Base-by-base conservation (phyloP, 805 yeast species). In the Yueomyces sinensis region DNA sequence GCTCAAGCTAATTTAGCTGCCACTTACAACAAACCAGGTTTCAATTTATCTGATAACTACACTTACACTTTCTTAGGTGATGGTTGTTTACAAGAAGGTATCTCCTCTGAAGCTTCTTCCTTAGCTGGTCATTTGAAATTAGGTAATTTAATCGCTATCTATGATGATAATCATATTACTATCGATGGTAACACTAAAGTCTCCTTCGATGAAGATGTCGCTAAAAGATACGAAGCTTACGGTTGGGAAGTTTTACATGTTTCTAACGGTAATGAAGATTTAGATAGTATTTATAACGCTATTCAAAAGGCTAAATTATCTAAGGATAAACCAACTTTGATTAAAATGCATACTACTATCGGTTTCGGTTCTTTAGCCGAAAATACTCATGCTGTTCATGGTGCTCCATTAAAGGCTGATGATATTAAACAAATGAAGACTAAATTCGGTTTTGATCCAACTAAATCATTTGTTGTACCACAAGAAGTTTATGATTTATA, bases 31-130 rank as follows among this genome's bases (percentile, higher is more conserved):
- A 83, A 82, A 70, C 93, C 94, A 50, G 80, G 70, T 54, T 73
- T 61, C 63, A 63, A 71, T 31, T 49, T 89, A 38, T 71, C 87
- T 37, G 82, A 83, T 66, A 72, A 74, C 60, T 73, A 68, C 72
- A 76, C 86, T 43, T 89, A 76, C 65, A 62, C 63, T 49, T 76
- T 89, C 68, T 65, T 87, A 41, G 98, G 98, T 67, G 98, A 89
- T 52, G 98, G 97, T 52, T 89, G 98, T 70, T 71, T 89, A 70
- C 80, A 79, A 86, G 98, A 89, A 70, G 98, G 98, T 74, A 84
- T 89, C 43, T 72, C 95, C 41, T 74, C 91, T 40, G 98, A 89
- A 71, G 91, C 95, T 38, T 72, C 74, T 49, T 89, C 98, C 27
- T 65, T 87, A 41, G 98, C 98, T 44, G 98, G 98, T 54, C 98